Evolutionary conservation across 169 alveolate species (phyloP).

Genomic region (Eimeria mitis): DNA sequence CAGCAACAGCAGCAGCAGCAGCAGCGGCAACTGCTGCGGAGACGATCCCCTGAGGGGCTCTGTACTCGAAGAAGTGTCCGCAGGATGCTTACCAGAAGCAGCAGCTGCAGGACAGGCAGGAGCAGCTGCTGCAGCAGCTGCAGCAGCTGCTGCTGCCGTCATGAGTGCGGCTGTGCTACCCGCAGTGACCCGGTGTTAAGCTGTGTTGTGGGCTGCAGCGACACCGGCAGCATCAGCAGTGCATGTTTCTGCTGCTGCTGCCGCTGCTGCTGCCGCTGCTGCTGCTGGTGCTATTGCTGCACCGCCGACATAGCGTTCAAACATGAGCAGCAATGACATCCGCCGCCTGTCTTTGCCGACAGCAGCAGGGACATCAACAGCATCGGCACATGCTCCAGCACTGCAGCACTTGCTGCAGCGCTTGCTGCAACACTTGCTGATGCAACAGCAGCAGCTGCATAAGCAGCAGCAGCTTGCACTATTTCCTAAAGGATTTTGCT

Average conservation of each 20-base stretch:
- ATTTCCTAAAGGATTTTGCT: background rate
- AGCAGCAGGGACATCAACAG: background rate
- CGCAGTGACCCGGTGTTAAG: background rate
- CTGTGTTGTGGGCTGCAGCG: background rate
- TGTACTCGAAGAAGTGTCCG: background rate
- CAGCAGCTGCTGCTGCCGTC: background rate
- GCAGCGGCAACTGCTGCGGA: background rate
- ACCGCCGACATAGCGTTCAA: background rate
- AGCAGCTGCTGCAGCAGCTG: background rate
- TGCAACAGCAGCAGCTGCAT: slow-evolving; percentile 36
- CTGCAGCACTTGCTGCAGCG: background rate
- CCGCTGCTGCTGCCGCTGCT: background rate
- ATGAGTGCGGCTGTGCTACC: background rate
- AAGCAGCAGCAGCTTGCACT: slow-evolving; percentile 33
- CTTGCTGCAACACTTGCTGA: background rate
- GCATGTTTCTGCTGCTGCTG: background rate
- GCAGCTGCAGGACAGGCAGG: background rate
- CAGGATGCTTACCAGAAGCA: background rate
- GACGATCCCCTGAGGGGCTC: background rate
- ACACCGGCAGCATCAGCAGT: background rate
- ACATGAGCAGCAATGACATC: background rate
- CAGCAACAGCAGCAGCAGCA: background rate
- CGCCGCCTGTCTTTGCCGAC: background rate
- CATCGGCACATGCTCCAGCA: too few species aligned
- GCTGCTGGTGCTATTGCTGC: background rate